Conservation (phyloP, 441 rosid species). For the Euphorbia corollata region DNA sequence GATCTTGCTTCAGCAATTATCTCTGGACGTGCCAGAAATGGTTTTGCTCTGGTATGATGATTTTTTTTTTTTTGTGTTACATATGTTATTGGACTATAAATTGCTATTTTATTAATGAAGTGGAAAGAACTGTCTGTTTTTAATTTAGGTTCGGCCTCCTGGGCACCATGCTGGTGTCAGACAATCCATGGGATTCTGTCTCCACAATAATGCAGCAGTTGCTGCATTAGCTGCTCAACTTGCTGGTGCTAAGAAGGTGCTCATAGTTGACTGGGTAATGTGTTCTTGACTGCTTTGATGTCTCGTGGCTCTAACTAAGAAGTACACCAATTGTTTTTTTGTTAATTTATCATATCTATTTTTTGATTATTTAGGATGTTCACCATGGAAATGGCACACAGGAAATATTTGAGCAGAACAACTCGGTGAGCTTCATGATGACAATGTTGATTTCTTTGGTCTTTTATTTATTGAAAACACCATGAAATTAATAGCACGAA, state of each 20-base stretch:
- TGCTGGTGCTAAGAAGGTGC: slow-evolving; percentile 90
- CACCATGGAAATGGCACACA: slow-evolving; percentile 99
- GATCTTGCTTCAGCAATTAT: slow-evolving; percentile 84
- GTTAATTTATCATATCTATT: background rate
- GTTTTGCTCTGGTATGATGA: slow-evolving; percentile 84
- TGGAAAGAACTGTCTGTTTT: slow-evolving; percentile 11
- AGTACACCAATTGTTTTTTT: slow-evolving; percentile 9
- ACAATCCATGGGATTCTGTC: slow-evolving; percentile 97
- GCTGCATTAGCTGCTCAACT: slow-evolving; percentile 87
- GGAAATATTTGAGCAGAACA: slow-evolving; percentile 80
- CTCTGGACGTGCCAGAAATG: slow-evolving; percentile 73
- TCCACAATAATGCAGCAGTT: slow-evolving; percentile 96
- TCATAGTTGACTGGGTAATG: slow-evolving; percentile 93
- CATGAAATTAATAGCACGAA: background rate
- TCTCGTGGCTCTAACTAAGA: background rate
- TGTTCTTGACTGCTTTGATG: slow-evolving; percentile 3
- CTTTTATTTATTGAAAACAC: background rate
- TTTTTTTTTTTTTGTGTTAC: slow-evolving; percentile 3
- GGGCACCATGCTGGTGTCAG: slow-evolving; percentile 96
- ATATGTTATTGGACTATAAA: background rate
- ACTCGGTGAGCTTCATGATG: slow-evolving; percentile 54
- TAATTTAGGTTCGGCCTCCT: slow-evolving; percentile 83
- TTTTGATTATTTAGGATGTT: slow-evolving; percentile 62
- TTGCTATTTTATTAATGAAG: background rate
- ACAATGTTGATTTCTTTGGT: background rate